These are phyloP conservation scores for Taiozyma sp. DNA, from an alignment of 1,139 yeast genomes.

Conservation along the genomic window DNA sequence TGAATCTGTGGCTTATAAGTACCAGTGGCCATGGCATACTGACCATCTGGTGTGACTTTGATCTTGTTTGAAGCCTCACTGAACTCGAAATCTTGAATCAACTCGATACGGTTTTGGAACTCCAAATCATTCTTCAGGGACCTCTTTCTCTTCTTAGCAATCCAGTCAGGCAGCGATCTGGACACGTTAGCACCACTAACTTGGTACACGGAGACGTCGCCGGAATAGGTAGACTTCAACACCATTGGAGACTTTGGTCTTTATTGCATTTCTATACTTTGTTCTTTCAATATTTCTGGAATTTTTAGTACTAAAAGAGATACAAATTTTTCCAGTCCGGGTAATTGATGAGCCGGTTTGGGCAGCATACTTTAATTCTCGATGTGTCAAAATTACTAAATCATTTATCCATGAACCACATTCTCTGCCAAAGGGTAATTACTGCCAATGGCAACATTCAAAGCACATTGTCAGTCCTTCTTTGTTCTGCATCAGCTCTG, in stretches of 20 bases:
- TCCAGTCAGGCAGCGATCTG: constrained; percentile 94
- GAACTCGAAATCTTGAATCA: constrained; percentile 94
- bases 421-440: too few species aligned
- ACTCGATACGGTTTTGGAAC: constrained; percentile 82
- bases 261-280: not conserved
- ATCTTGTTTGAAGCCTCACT: constrained; percentile 93
- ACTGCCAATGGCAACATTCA: too few species aligned
- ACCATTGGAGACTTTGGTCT: constrained; percentile 44
- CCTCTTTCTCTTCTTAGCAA: constrained; percentile 86
- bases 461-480: too few species aligned
- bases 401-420: too few species aligned
- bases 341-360: not conserved
- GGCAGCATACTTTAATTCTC: not conserved
- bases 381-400: not conserved
- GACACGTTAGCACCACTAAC: constrained; percentile 92
- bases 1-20: constrained; percentile 98
- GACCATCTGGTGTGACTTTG: constrained; percentile 84
- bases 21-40: constrained; percentile 96
- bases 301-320: not conserved
- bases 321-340: not conserved
- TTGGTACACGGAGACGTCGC: constrained; percentile 89
- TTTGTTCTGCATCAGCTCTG: too few species aligned
- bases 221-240: constrained; percentile 73
- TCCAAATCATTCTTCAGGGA: constrained; percentile 82
- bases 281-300: not conserved